These are phyloP conservation scores for Sabuloglossum arenarium DNA, from an alignment of 495 filamentous ascomycete species.

Conservation along the genomic window DNA sequence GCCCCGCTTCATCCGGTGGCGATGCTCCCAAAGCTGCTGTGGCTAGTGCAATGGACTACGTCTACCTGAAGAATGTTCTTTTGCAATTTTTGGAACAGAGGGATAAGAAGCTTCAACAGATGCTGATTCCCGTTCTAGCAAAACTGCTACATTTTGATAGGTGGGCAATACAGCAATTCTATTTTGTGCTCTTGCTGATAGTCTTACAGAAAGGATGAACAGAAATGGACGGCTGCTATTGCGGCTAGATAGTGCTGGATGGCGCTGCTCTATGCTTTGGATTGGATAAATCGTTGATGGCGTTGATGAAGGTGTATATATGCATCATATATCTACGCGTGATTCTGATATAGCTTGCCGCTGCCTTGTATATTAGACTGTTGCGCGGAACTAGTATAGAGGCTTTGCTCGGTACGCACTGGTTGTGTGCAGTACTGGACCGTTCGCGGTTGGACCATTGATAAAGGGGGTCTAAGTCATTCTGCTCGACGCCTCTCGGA, in stretches of 20 bases:
- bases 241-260: slow-evolving; percentile 23
- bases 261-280: not conserved
- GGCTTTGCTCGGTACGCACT: not conserved
- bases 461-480: not conserved
- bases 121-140: slow-evolving; percentile 78
- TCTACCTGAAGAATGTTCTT: slow-evolving; percentile 89
- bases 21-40: slow-evolving; percentile 20
- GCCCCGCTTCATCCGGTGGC: slow-evolving; percentile 20
- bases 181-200: not conserved
- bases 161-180: slow-evolving; percentile 27
- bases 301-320: not conserved
- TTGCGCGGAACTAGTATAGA: not conserved
- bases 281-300: not conserved
- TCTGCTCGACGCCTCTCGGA: not conserved
- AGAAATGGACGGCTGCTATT: slow-evolving; percentile 76
- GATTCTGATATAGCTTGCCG: not conserved
- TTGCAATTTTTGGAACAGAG: slow-evolving; percentile 87
- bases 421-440: not conserved
- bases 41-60: slow-evolving; percentile 37
- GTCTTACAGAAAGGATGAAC: slow-evolving; percentile 47
- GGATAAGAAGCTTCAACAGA: slow-evolving; percentile 75
- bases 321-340: not conserved
- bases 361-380: not conserved
- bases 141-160: slow-evolving; percentile 83
- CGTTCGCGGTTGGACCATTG: not conserved